Conservation (phyloP, 2,329 filamentous ascomycete species). For the Aspergillus luchuensis region DNA sequence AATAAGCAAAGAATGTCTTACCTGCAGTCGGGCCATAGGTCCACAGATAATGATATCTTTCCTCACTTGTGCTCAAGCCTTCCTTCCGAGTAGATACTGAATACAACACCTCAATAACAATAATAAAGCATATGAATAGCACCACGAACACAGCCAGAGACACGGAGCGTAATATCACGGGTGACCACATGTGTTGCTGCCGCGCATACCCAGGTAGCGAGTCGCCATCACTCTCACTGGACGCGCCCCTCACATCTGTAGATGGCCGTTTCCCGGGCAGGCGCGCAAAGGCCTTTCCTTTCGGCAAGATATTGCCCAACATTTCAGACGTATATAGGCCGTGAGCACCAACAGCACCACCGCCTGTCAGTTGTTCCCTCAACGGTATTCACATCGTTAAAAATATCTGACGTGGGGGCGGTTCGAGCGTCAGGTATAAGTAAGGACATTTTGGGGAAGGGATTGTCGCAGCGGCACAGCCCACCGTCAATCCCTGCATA, state of each 20-base stretch:
- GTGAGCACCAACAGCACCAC: not conserved
- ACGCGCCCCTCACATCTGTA: not conserved
- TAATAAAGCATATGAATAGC: not conserved
- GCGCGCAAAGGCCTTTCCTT: not conserved
- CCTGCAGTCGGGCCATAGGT: constrained; percentile 10
- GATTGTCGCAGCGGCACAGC: not conserved
- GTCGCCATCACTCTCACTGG: not conserved
- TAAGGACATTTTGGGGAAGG: not conserved
- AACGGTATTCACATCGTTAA: not conserved
- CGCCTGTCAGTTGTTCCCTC: not conserved
- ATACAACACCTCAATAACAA: constrained; percentile 3
- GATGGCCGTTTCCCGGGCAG: not conserved
- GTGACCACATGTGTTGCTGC: not conserved
- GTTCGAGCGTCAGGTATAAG: not conserved
- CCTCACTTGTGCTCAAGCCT: constrained; percentile 1
- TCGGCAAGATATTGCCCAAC: not conserved
- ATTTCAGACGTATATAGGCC: not conserved
- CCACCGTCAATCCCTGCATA: not conserved
- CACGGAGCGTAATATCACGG: not conserved
- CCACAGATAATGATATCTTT: constrained; percentile 9
- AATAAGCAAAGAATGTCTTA: not conserved
- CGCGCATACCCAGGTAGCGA: not conserved
- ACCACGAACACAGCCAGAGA: not conserved
- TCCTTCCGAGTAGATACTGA: not conserved
- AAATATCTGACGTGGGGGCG: not conserved